Evolutionary conservation across 768 basidiomycete species (phyloP), one percentile per base, ranked within the genome.

Genomic region (Xerocomellus dryophilus): DNA sequence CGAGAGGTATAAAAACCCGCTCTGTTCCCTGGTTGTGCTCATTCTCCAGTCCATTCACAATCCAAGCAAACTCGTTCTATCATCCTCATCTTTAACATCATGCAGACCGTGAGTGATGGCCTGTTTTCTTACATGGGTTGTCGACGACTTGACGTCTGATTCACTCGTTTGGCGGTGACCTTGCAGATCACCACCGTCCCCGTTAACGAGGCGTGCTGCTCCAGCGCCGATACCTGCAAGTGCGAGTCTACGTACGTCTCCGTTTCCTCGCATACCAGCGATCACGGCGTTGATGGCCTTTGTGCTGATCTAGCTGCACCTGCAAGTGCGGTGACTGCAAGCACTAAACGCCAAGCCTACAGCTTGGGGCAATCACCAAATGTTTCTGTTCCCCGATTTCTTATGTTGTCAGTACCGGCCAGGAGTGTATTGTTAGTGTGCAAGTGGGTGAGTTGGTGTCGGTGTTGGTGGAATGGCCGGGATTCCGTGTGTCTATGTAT

Each of bases 171-270:
- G 3, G 10, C 21, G 29, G 2, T 2, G 10, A 34, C 29, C 12
- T 21, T 20, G 14, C 20, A 60, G 58, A 15, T 50, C 46, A 49
- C 18, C 45, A 36, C 60, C 15, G 40, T 51, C 48, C 63, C 46
- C 21, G 58, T 63, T 11, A 57, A 65, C 51, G 45, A 62, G 39
- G 56, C 63, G 27, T 64, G 63, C 60, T 65, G 63, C 47, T 43
- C 46, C 18, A 14, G 46, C 18, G 9, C 42, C 34, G 18, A 42
- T 0, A 9, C 17, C 4, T 66, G 63, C 53, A 47, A 20, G 11
- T 65, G 63, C 53, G 31, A 41, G 31, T 52, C 60, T 2, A 42
- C 29, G 60, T 58, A 49, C 0, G 51, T 51, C 12, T 18, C 6
- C n/a, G 2, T 25, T 41, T 20, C 15, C 36, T 34, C 7, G 11